Percentiles rank a stretch among this genome's conserved stretches.
Conservation (phyloP, 2,329 filamentous ascomycete species). For the Intubia oerlemansii region DNA sequence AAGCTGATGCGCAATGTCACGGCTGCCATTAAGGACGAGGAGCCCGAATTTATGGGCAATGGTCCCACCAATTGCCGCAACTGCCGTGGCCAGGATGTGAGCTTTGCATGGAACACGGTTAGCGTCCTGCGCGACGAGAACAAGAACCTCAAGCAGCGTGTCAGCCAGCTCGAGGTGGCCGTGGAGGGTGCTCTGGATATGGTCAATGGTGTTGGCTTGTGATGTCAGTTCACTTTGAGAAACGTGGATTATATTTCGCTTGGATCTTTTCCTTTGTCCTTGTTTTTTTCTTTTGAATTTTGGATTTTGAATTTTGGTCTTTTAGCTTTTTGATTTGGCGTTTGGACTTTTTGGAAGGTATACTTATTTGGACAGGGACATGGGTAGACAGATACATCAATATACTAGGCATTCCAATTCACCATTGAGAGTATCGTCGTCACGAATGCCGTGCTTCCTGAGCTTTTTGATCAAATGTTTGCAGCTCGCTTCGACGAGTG, state of each 20-base stretch:
- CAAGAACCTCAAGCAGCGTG: conserved; percentile 33
- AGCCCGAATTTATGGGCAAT: conserved; percentile 5
- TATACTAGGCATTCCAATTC: no score
- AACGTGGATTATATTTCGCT: conserved; percentile 3
- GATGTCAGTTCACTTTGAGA: conserved; percentile 5
- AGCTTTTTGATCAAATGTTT: no score
- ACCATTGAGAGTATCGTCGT: no score
- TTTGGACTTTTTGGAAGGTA: no score
- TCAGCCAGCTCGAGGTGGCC: conserved; percentile 34
- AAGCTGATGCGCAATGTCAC: conserved; percentile 25
- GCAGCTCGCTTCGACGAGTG: no score
- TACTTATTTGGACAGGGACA: no score
- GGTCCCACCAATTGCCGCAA: conserved; percentile 23
- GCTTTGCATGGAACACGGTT: conserved; percentile 45
- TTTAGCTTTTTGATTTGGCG: not conserved
- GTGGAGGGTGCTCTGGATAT: conserved; percentile 39
- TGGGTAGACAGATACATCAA: no score
- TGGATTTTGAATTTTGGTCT: not conserved
- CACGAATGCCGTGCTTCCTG: no score
- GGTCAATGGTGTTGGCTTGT: conserved; percentile 32
- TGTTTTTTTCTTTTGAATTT: conserved; percentile 2
- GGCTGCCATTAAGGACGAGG: conserved; percentile 12
- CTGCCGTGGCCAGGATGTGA: conserved; percentile 34
- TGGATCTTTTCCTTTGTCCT: not conserved
- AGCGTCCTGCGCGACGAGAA: conserved; percentile 40